A percentile compares a stretch with the other conserved stretches of the same genome.
Evolutionary conservation across 2,329 filamentous ascomycete genomes (phyloP).

Genomic region (Ascochyta clinopodiicola): DNA sequence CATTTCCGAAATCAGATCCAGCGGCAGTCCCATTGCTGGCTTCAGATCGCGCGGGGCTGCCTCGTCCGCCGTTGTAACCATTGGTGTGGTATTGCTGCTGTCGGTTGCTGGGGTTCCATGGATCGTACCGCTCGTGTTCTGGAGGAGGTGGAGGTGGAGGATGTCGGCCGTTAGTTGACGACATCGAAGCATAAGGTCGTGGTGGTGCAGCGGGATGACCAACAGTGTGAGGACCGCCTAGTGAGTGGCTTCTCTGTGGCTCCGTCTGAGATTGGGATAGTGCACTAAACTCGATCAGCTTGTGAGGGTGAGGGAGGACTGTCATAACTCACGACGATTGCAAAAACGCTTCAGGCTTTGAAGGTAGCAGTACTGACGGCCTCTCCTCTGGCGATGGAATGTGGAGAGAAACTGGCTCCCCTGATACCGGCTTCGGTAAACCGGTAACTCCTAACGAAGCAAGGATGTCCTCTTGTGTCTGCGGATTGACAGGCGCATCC

Average conservation of each 20-base stretch:
- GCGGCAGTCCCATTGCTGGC: slow-evolving; percentile 43
- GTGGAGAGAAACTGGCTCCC: slow-evolving; percentile 25
- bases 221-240: slow-evolving; percentile 25
- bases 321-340: slow-evolving; percentile 22
- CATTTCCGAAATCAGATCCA: slow-evolving; percentile 44
- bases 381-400: slow-evolving; percentile 19
- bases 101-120: slow-evolving; percentile 30
- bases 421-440: slow-evolving; percentile 43
- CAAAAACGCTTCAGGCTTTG: slow-evolving; percentile 24
- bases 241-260: slow-evolving; percentile 32
- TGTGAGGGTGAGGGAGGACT: background rate
- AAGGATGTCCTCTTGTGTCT: slow-evolving; percentile 47
- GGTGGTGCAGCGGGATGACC: slow-evolving; percentile 19
- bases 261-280: slow-evolving; percentile 19
- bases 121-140: slow-evolving; percentile 23
- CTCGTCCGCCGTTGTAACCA: slow-evolving; percentile 27
- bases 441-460: slow-evolving; percentile 48
- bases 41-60: slow-evolving; percentile 44
- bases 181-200: slow-evolving; percentile 39
- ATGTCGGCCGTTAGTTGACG: slow-evolving; percentile 14
- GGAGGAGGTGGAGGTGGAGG: slow-evolving; percentile 36
- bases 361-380: slow-evolving; percentile 21
- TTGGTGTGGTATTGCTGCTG: slow-evolving; percentile 25
- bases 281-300: slow-evolving; percentile 15
- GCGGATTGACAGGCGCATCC: slow-evolving; percentile 17